Evolutionary conservation across 345 rosid species (phyloP), one percentile per base, ranked within the genome.

Genomic region (Eucalyptus tenuipes): DNA sequence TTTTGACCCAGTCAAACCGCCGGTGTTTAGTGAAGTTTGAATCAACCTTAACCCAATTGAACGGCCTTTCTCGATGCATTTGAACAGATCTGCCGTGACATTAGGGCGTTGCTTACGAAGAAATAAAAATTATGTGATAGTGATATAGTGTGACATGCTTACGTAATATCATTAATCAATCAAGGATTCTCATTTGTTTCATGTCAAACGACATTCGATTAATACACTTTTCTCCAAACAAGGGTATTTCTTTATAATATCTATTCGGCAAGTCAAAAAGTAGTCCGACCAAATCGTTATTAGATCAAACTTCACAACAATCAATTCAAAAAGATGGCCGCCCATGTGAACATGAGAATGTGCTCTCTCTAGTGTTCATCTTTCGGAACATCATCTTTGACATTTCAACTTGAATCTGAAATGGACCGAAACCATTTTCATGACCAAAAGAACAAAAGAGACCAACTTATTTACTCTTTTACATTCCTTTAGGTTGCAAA

Each of bases 111-210:
- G 27, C 68, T 4, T 12, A 2, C 8, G 3, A 61, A 27, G 16
- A 61, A 13, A 61, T 29, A 29, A 44, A 44, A 27, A 6, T 13
- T 3, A 29, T 7, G 3, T 29, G 1, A 7, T 64, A 1, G 2
- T 64, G n/a, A n/a, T 0, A 7, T 64, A 8, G 4, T 64, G 3
- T 7, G 16, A n/a, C 75, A 13, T 29, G 6, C 3, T 2, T 9
- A 64, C 5, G 2, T 13, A 2, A 6, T n/a, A 64, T 64, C 2
- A 64, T 2, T 1, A 15, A 13, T 2, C 7, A 14, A n/a, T 64
- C 1, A n/a, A n/a, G 18, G 3, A 4, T 7, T 64, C 10, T 64
- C 3, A 0, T 29, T 14, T 13, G 9, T 1, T 61, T 2, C 7
- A 2, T 59, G 12, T 59, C 5, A 25, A 25, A 59, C 5, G 10